phyloP scores from a whole-genome alignment of 176 grass and related monocot genomes.

The Thinopyrum elongatum region DNA sequence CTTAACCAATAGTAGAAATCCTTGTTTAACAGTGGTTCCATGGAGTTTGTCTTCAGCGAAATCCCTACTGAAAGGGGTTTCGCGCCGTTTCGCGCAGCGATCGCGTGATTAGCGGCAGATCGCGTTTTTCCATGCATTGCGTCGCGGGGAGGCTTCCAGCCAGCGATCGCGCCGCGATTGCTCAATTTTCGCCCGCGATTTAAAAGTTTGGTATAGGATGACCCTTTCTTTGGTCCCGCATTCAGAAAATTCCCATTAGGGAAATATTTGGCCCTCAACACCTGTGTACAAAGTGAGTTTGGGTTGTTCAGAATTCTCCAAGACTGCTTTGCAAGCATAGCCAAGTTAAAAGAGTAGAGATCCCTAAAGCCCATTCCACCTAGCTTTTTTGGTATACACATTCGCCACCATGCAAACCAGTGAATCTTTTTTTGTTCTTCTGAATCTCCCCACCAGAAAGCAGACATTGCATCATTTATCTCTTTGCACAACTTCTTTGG shows the following conservation, averaged over 20 bases:
- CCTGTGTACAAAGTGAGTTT: background rate
- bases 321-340: background rate
- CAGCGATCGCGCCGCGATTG: too few species aligned
- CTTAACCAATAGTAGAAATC: too few species aligned
- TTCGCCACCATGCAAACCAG: background rate
- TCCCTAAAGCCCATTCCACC: background rate
- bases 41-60: too few species aligned
- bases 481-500: background rate
- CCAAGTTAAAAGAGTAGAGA: background rate
- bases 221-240: background rate
- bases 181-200: too few species aligned
- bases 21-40: too few species aligned
- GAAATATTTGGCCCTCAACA: background rate
- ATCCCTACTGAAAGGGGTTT: too few species aligned
- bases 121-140: too few species aligned
- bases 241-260: background rate
- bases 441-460: background rate
- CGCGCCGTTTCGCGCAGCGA: too few species aligned
- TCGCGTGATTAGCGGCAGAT: too few species aligned
- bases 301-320: background rate
- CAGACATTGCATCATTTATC: background rate
- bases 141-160: too few species aligned
- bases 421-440: background rate
- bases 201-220: background rate
- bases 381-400: background rate